Conservation (phyloP, 2,329 filamentous ascomycete genomes). For the Penicillium sp. region DNA sequence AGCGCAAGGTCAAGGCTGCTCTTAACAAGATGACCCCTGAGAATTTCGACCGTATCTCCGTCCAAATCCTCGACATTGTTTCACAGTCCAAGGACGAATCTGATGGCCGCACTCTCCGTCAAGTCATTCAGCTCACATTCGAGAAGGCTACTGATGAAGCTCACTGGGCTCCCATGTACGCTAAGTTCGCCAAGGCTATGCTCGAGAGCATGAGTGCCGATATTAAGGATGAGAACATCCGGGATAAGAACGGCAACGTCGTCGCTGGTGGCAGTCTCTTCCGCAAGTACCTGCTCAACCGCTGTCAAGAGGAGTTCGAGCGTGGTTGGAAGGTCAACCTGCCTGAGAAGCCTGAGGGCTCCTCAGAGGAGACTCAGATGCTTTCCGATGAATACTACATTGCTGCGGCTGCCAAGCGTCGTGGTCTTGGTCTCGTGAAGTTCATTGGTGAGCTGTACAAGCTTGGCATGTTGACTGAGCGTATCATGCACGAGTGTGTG, state of each 20-base stretch:
- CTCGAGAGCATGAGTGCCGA: slow-evolving; percentile 91
- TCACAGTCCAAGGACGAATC: slow-evolving; percentile 93
- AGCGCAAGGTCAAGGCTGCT: slow-evolving; percentile 97
- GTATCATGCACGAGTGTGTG: slow-evolving; percentile 99
- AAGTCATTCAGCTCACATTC: slow-evolving; percentile 98
- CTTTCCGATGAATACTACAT: slow-evolving; percentile 86
- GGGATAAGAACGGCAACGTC: slow-evolving; percentile 82
- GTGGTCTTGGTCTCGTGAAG: slow-evolving; percentile 94
- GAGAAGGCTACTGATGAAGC: slow-evolving; percentile 98
- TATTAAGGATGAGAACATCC: slow-evolving; percentile 92
- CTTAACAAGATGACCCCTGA: slow-evolving; percentile 99
- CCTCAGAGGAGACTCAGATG: slow-evolving; percentile 71
- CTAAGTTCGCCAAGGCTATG: slow-evolving; percentile 98
- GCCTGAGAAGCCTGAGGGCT: slow-evolving; percentile 72
- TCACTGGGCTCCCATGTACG: slow-evolving; percentile 98
- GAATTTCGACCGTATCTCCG: slow-evolving; percentile 94
- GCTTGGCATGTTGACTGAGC: slow-evolving; percentile 95
- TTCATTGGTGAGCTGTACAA: slow-evolving; percentile 99
- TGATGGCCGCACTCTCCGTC: slow-evolving; percentile 89
- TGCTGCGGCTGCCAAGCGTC: slow-evolving; percentile 90
- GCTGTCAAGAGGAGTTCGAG: slow-evolving; percentile 98
- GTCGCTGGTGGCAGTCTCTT: slow-evolving; percentile 92
- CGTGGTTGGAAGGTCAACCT: slow-evolving; percentile 93
- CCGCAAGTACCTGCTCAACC: slow-evolving; percentile 97
- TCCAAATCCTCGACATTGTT: slow-evolving; percentile 89